Percentiles rank a stretch among this genome's conserved stretches.
These are phyloP conservation scores for Jimgerdemannia lactiflua DNA, from an alignment of 192 early-diverging fungal genomes.

Conservation along the genomic window DNA sequence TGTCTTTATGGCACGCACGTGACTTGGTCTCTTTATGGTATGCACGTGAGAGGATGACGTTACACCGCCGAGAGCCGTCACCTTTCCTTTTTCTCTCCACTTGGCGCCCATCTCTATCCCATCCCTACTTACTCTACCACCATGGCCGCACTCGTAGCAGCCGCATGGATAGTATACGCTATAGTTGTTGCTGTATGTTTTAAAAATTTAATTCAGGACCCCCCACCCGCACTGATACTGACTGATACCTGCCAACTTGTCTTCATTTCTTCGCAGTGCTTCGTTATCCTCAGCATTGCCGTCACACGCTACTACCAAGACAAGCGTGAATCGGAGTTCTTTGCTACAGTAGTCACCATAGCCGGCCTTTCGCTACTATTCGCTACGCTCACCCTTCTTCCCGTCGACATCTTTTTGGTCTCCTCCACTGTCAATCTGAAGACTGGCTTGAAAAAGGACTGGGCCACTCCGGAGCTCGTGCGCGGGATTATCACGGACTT, in stretches of 20 bases:
- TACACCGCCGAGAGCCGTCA: too few relatives aligned
- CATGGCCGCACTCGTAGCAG: conserved; percentile 30
- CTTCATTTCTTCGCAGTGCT: conserved; percentile 27
- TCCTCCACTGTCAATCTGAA: conserved; percentile 45
- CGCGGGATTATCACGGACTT: conserved; percentile 34
- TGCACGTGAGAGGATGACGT: too few relatives aligned
- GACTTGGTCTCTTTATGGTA: too few relatives aligned
- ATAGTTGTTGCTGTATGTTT: conserved; percentile 38
- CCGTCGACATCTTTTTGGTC: conserved; percentile 58
- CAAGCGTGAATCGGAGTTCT: conserved; percentile 41
- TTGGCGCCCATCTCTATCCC: background rate
- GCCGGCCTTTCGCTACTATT: conserved; percentile 43
- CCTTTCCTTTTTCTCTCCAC: background rate
- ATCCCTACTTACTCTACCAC: background rate
- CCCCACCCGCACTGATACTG: background rate
- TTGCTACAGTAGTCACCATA: conserved; percentile 50
- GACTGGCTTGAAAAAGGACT: conserved; percentile 52
- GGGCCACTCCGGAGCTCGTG: conserved; percentile 52
- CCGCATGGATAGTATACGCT: conserved; percentile 48
- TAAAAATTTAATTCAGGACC: too few relatives aligned
- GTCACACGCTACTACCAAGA: conserved; percentile 54
- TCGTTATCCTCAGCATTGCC: conserved; percentile 37
- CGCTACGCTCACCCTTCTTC: conserved; percentile 45
- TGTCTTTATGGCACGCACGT: too few relatives aligned
- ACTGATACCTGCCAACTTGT: background rate